phyloP scores from a whole-genome alignment of 2,329 filamentous ascomycete genomes.

The Colletotrichum salicis region DNA sequence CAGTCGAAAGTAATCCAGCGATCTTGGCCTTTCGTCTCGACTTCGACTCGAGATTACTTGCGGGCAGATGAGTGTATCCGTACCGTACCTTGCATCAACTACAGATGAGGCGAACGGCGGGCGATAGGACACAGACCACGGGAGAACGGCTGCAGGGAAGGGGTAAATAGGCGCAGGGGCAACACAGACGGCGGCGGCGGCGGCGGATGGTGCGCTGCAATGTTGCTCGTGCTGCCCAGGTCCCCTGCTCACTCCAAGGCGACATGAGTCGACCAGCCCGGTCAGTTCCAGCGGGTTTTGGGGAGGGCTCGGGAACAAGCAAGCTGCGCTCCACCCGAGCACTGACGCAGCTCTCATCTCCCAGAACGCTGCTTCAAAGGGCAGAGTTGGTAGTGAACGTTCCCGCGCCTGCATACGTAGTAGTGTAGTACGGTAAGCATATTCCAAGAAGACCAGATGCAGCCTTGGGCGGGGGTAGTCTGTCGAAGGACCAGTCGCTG shows the following conservation, averaged over 20 bases:
- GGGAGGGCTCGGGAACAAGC: slow-evolving; percentile 14
- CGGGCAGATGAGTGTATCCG: slow-evolving; percentile 14
- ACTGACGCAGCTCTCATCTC: slow-evolving; percentile 7
- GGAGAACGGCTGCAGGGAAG: slow-evolving; percentile 37
- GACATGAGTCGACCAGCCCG: slow-evolving; percentile 7
- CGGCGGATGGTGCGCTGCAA: slow-evolving; percentile 32
- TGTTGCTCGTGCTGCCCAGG: slow-evolving; percentile 30
- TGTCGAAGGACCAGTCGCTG: not conserved
- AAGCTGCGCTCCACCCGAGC: slow-evolving; percentile 21
- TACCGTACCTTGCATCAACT: slow-evolving; percentile 35
- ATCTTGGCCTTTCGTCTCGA: slow-evolving; percentile 27
- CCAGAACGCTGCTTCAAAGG: not conserved
- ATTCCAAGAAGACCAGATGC: slow-evolving; percentile 1
- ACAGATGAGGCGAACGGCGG: slow-evolving; percentile 33
- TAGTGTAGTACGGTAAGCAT: not conserved
- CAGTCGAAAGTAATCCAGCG: not conserved
- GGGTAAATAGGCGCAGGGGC: slow-evolving; percentile 34
- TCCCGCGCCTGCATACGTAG: slow-evolving; percentile 16
- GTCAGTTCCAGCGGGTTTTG: slow-evolving; percentile 1
- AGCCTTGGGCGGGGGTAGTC: slow-evolving; percentile 2
- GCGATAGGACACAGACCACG: slow-evolving; percentile 35
- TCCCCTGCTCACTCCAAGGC: slow-evolving; percentile 26
- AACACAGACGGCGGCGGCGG: slow-evolving; percentile 27
- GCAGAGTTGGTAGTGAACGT: slow-evolving; percentile 1
- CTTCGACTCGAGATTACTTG: not conserved